phyloP scores from a whole-genome alignment of 495 filamentous ascomycete genomes.

The Penicillium salamii region DNA sequence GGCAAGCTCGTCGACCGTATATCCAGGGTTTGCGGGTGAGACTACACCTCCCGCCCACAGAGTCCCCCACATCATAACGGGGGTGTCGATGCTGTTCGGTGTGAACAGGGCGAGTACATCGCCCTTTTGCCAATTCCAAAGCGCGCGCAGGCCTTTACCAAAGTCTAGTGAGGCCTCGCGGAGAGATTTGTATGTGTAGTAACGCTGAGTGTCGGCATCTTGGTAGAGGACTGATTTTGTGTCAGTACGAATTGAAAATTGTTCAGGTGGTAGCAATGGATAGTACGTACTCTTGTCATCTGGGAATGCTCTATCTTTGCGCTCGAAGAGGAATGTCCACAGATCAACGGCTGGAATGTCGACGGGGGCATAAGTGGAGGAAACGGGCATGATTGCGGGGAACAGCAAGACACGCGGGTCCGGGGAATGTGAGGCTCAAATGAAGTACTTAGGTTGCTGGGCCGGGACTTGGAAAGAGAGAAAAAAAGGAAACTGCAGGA shows the following conservation, averaged over 20 bases:
- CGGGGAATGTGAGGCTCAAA: constrained; percentile 8
- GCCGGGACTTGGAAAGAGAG: background rate
- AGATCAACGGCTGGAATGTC: constrained; percentile 56
- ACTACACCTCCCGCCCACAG: constrained; percentile 82
- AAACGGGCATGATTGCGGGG: constrained; percentile 41
- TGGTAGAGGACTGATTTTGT: constrained; percentile 68
- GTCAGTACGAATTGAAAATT: constrained; percentile 9
- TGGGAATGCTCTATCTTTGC: constrained; percentile 62
- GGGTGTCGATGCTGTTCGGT: constrained; percentile 74
- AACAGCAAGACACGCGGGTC: constrained; percentile 13
- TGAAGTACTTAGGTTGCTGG: background rate
- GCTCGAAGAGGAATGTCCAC: constrained; percentile 77
- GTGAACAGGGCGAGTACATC: constrained; percentile 71
- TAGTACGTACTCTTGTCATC: constrained; percentile 49
- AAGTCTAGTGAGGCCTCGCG: constrained; percentile 67
- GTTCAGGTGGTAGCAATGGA: background rate
- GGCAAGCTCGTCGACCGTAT: constrained; percentile 80
- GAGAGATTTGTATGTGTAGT: constrained; percentile 71
- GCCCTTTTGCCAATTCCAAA: constrained; percentile 76
- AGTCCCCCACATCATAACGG: constrained; percentile 69
- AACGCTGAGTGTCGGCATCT: constrained; percentile 69
- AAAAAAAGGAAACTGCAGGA: background rate
- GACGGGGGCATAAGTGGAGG: constrained; percentile 35
- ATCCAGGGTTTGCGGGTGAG: constrained; percentile 83
- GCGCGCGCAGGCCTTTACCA: constrained; percentile 69